phyloP scores from a whole-genome alignment of 1,284 basidiomycete species.

The Anthracocystis setariae region DNA sequence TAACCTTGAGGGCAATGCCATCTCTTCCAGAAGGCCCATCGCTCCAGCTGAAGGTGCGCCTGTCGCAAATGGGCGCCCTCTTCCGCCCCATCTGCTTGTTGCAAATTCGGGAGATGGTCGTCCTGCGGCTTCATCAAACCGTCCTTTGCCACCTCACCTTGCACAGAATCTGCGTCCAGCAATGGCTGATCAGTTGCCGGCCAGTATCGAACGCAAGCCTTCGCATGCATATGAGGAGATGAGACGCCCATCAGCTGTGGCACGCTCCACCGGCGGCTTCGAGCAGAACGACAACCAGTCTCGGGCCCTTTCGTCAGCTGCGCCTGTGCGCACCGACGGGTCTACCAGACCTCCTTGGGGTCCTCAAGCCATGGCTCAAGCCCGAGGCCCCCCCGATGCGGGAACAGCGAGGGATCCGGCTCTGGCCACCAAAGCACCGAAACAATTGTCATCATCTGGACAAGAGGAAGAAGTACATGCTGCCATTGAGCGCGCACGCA shows the following conservation, averaged over 20 bases:
- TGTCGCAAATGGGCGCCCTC: slow-evolving; percentile 24
- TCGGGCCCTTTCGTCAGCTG: slow-evolving; percentile 1
- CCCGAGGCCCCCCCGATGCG: slow-evolving; percentile 11
- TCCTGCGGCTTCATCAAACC: slow-evolving; percentile 9
- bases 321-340: slow-evolving; percentile 5
- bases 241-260: slow-evolving; percentile 11
- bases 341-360: slow-evolving; percentile 30
- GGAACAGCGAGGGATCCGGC: background rate
- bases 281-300: slow-evolving; percentile 8
- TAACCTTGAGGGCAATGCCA: slow-evolving; percentile 2
- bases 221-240: slow-evolving; percentile 30
- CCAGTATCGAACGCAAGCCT: slow-evolving; percentile 25
- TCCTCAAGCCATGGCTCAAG: slow-evolving; percentile 22
- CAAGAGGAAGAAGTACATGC: slow-evolving; percentile 57
- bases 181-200: slow-evolving; percentile 5
- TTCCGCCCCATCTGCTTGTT: slow-evolving; percentile 35
- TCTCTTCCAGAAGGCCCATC: slow-evolving; percentile 5
- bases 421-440: slow-evolving; percentile 1
- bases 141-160: slow-evolving; percentile 53
- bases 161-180: slow-evolving; percentile 37
- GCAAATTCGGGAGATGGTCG: slow-evolving; percentile 26
- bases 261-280: background rate
- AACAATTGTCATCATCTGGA: slow-evolving; percentile 1
- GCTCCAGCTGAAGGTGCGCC: background rate
- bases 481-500: slow-evolving; percentile 63